Evolutionary conservation across 257 asterid genomes (phyloP).

Genomic region (Gentiana macrophylla): DNA sequence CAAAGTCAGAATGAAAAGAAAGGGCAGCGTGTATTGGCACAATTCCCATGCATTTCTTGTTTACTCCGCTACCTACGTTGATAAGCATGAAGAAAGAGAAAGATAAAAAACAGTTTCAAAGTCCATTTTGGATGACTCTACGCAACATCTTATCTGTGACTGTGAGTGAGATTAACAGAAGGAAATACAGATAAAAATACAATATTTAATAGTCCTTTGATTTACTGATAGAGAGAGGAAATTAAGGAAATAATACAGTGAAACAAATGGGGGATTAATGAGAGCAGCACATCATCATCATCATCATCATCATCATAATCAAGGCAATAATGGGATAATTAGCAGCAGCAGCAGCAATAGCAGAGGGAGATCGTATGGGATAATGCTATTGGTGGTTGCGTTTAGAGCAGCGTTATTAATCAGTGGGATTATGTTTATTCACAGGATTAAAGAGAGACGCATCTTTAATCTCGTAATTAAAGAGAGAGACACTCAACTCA

Average conservation of each 20-base stretch:
- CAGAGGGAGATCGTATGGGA: constrained; percentile 30
- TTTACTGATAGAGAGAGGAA: background rate
- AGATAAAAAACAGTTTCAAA: constrained; percentile 12
- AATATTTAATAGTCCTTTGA: too few relatives aligned
- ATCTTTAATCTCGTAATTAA: constrained; percentile 31
- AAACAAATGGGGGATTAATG: constrained; percentile 22
- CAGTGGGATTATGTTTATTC: constrained; percentile 43
- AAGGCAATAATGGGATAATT: constrained; percentile 2
- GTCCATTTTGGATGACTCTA: constrained; percentile 16
- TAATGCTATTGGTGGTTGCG: constrained; percentile 27
- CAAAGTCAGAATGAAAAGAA: constrained; percentile 4
- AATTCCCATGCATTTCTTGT: constrained; percentile 22
- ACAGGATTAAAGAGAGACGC: constrained; percentile 42
- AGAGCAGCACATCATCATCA: constrained; percentile 2
- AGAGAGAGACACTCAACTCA: constrained; percentile 38
- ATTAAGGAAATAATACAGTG: constrained; percentile 11
- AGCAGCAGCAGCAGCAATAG: constrained; percentile 7
- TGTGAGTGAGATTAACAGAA: too few relatives aligned
- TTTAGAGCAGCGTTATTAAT: constrained; percentile 32
- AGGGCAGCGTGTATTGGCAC: constrained; percentile 1
- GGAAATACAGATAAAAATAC: too few relatives aligned
- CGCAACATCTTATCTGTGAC: constrained; percentile 1
- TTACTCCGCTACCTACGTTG: constrained; percentile 6
- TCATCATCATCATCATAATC: constrained; percentile 2
- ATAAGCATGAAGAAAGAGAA: background rate